Conservation (phyloP, 768 basidiomycete species). For the Serendipita indica region DNA sequence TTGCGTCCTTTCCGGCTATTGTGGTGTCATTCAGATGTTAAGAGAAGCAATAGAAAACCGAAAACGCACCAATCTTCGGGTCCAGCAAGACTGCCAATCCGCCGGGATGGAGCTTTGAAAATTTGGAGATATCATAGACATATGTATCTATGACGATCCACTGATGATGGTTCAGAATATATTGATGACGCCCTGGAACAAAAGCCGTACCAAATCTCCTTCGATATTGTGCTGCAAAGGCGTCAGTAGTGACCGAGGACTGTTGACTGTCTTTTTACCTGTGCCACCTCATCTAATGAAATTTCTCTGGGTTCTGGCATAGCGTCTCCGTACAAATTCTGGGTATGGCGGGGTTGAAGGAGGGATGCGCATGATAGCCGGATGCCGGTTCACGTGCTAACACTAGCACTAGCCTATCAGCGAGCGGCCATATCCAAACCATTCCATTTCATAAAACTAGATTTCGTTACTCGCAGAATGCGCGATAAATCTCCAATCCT, state of each 20-base stretch:
- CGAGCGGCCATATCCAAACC: not conserved
- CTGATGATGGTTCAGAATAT: conserved; percentile 22
- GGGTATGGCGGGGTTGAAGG: not conserved
- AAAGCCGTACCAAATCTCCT: conserved; percentile 50
- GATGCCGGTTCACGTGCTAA: not conserved
- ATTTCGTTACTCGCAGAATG: conserved; percentile 27
- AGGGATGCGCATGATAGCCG: not conserved
- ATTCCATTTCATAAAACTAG: not conserved
- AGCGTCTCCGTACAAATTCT: not conserved
- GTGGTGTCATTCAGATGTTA: not conserved
- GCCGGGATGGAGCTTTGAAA: conserved; percentile 73
- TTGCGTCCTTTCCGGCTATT: conserved; percentile 57
- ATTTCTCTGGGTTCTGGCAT: not conserved
- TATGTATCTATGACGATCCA: conserved; percentile 74
- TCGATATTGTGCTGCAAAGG: conserved; percentile 69
- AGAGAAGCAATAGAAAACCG: not conserved
- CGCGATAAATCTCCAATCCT: conserved; percentile 45
- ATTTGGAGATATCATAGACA: conserved; percentile 69
- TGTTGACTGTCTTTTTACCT: not conserved
- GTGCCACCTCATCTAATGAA: not conserved
- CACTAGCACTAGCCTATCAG: not conserved
- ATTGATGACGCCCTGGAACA: not conserved
- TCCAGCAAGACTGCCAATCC: conserved; percentile 61
- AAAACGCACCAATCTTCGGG: conserved; percentile 42
- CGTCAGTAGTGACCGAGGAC: not conserved